Evolutionary conservation across 176 grass and related monocot genomes (phyloP).

Genomic region (Eremochloa ophiuroides): DNA sequence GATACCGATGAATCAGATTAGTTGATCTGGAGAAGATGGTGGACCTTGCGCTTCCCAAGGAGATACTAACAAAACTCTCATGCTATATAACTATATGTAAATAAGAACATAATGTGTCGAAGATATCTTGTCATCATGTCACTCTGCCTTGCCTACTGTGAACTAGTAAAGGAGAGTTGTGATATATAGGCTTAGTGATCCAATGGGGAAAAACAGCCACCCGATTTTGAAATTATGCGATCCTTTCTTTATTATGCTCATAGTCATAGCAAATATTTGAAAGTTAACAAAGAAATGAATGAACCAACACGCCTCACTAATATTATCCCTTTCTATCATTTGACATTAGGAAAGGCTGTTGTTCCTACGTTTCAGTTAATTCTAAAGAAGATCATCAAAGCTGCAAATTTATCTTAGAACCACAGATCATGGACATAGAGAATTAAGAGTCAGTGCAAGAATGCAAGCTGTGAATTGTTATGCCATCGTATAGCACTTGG

Average conservation of each 20-base stretch:
- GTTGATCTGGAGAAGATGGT: not conserved
- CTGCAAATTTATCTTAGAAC: not conserved
- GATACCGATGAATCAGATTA: conserved; percentile 16
- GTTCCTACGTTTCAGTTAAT: not conserved
- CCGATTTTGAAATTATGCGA: not conserved
- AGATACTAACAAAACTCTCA: not conserved
- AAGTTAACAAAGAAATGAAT: not conserved
- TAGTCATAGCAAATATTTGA: not conserved
- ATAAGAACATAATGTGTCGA: not conserved
- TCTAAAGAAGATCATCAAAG: not conserved
- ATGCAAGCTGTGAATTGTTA: not conserved
- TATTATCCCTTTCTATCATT: not conserved
- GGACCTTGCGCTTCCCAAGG: not conserved
- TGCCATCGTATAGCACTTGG: not conserved
- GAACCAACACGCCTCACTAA: not conserved
- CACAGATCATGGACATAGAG: not conserved
- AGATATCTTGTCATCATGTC: not conserved
- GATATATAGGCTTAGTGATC: not conserved
- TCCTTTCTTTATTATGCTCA: not conserved
- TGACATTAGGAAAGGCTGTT: not conserved
- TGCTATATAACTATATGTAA: not conserved
- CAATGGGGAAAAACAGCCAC: not conserved
- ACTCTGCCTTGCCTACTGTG: not conserved
- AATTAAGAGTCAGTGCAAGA: not conserved
- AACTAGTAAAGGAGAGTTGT: not conserved